These are phyloP conservation scores for Dittrichia graveolens DNA, from an alignment of 129 eudicot species.

Conservation along the genomic window DNA sequence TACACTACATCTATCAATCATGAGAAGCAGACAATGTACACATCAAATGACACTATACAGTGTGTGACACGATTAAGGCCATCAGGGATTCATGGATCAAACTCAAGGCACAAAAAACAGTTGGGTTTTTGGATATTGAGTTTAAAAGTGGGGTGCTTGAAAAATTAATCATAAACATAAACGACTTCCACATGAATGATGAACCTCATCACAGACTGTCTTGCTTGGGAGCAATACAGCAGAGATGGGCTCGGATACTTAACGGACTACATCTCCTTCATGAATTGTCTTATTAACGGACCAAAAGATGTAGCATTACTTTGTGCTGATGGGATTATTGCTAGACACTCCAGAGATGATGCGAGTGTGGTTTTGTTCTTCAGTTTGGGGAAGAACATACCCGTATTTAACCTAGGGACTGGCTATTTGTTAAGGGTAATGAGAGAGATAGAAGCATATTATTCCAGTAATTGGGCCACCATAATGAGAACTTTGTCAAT, in stretches of 20 bases:
- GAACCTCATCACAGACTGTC: conserved; percentile 15
- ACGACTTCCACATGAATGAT: conserved; percentile 1
- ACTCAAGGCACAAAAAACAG: neutral
- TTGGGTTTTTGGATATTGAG: conserved; percentile 6
- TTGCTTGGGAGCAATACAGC: conserved; percentile 26
- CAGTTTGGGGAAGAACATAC: conserved; percentile 23
- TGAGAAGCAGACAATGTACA: neutral
- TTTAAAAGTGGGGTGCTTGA: conserved; percentile 18
- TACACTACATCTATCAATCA: conserved; percentile 2
- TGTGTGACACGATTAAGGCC: conserved; percentile 16
- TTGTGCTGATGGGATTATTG: conserved; percentile 25
- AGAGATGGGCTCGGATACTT: conserved; percentile 11
- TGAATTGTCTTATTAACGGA: conserved; percentile 28
- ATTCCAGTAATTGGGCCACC: conserved; percentile 23
- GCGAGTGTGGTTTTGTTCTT: conserved; percentile 17
- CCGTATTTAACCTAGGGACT: neutral
- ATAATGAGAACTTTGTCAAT: conserved; percentile 25
- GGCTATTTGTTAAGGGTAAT: conserved; percentile 20
- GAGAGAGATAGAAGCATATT: conserved; percentile 18
- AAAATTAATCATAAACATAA: conserved; percentile 21
- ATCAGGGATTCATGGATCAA: conserved; percentile 28
- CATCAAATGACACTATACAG: neutral
- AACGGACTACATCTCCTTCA: conserved; percentile 29
- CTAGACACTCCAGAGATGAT: conserved; percentile 19
- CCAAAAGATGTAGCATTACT: conserved; percentile 34